Evolutionary conservation across 805 yeast species (phyloP).

Genomic region (Zygosaccharomyces pseudorouxii): DNA sequence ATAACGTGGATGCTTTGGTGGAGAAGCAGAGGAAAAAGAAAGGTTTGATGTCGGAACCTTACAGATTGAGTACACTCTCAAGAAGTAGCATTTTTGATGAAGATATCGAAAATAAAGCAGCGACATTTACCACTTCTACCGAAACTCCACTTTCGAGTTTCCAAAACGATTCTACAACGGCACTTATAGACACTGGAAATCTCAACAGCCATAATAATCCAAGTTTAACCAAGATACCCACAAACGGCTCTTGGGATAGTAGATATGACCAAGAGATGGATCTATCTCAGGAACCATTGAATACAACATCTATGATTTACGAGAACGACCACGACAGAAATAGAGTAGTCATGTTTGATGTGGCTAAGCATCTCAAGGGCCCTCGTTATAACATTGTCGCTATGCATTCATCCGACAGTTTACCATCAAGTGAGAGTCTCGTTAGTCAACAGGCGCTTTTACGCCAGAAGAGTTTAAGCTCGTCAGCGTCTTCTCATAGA

Average conservation of each 20-base stretch:
- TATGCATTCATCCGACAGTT: constrained; percentile 1
- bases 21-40: constrained; percentile 20
- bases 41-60: constrained; percentile 6
- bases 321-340: not conserved
- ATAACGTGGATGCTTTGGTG: constrained; percentile 46
- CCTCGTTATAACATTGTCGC: constrained; percentile 2
- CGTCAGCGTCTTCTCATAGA: not conserved
- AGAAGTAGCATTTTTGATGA: constrained; percentile 4
- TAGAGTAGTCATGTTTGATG: not conserved
- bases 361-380: not conserved
- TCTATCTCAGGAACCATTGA: constrained; percentile 9
- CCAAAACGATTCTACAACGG: constrained; percentile 9
- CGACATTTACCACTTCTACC: not conserved
- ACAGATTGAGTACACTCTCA: constrained; percentile 3
- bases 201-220: constrained; percentile 1
- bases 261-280: not conserved
- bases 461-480: constrained; percentile 3
- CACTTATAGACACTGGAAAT: not conserved
- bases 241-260: constrained; percentile 1
- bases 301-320: constrained; percentile 1
- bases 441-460: not conserved
- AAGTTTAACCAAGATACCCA: not conserved
- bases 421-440: not conserved
- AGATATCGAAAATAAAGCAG: constrained; percentile 5
- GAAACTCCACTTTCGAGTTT: not conserved